phyloP scores from a whole-genome alignment of 768 basidiomycete genomes.

The Kwoniella dendrophila region DNA sequence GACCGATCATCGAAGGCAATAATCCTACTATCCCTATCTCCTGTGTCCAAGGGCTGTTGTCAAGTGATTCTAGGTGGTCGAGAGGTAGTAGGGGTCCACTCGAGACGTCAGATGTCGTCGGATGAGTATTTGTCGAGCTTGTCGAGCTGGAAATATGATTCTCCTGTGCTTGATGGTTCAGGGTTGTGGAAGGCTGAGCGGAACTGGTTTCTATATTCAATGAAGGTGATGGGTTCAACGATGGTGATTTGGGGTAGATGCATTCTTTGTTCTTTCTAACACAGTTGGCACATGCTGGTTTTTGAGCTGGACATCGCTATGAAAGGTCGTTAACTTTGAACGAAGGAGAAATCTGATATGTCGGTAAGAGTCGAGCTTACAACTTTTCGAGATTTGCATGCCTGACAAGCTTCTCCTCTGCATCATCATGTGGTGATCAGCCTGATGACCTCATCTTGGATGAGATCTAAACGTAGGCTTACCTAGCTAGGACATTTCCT shows the following conservation, averaged over 20 bases:
- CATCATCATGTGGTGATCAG: too few species aligned
- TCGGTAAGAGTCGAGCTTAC: neutral
- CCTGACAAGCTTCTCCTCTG: slow-evolving; percentile 23
- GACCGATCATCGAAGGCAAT: slow-evolving; percentile 4
- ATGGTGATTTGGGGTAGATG: slow-evolving; percentile 2
- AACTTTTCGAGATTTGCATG: slow-evolving; percentile 17
- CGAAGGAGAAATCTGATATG: neutral
- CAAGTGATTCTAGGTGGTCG: neutral
- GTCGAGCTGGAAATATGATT: too few species aligned
- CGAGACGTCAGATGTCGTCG: neutral
- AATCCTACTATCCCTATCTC: slow-evolving; percentile 5
- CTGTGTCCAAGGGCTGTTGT: neutral
- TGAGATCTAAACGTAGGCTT: too few species aligned
- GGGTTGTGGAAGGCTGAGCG: too few species aligned
- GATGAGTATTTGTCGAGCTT: too few species aligned
- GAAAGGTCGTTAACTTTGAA: neutral
- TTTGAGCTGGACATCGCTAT: slow-evolving; percentile 18
- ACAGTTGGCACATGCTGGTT: slow-evolving; percentile 13
- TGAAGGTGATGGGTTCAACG: neutral
- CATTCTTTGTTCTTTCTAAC: slow-evolving; percentile 6
- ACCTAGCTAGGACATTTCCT: too few species aligned
- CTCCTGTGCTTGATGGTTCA: neutral
- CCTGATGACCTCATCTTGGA: too few species aligned
- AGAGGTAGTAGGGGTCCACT: neutral
- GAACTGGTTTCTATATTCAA: too few species aligned